A percentile compares a stretch with the other conserved stretches of the same genome.
These are phyloP conservation scores for Calycina marina DNA, from an alignment of 2,329 filamentous ascomycete species.

Conservation along the genomic window DNA sequence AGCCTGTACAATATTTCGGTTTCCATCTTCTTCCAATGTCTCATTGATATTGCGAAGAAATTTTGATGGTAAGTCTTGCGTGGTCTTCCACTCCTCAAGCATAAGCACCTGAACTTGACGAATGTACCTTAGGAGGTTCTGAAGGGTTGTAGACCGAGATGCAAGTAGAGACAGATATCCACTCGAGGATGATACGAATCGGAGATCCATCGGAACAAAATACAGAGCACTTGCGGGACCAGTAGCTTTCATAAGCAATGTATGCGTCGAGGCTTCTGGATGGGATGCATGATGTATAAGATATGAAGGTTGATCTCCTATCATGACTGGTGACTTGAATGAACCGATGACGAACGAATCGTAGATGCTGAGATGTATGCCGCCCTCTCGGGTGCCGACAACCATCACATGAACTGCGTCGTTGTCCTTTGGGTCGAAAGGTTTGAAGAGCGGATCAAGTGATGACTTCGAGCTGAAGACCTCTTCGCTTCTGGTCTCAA, in stretches of 20 bases:
- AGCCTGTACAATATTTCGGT: constrained; percentile 56
- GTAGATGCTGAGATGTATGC: constrained; percentile 66
- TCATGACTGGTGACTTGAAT: constrained; percentile 33
- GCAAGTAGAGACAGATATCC: constrained; percentile 73
- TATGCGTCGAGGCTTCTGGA: constrained; percentile 59
- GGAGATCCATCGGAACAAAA: constrained; percentile 68
- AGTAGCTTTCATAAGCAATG: constrained; percentile 44
- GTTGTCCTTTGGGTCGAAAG: constrained; percentile 41
- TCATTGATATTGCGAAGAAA: constrained; percentile 68
- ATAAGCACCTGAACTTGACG: constrained; percentile 69
- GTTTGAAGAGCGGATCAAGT: constrained; percentile 22
- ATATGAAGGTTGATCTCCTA: constrained; percentile 13
- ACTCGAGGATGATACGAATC: constrained; percentile 64
- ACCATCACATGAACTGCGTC: constrained; percentile 70
- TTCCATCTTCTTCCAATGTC: constrained; percentile 51
- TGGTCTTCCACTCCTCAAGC: constrained; percentile 67
- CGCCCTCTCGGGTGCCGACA: constrained; percentile 55
- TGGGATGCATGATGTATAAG: constrained; percentile 54
- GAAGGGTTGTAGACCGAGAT: constrained; percentile 73
- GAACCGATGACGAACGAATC: constrained; percentile 70
- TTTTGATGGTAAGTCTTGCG: constrained; percentile 62
- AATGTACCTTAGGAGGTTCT: constrained; percentile 76
- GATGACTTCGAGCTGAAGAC: constrained; percentile 22
- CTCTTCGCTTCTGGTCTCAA: constrained; percentile 19
- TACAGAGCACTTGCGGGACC: constrained; percentile 30